Percentiles rank a stretch among this genome's conserved stretches.
These are phyloP conservation scores for Talaromyces sp. DNA, from an alignment of 2,329 filamentous ascomycete genomes.

Conservation along the genomic window DNA sequence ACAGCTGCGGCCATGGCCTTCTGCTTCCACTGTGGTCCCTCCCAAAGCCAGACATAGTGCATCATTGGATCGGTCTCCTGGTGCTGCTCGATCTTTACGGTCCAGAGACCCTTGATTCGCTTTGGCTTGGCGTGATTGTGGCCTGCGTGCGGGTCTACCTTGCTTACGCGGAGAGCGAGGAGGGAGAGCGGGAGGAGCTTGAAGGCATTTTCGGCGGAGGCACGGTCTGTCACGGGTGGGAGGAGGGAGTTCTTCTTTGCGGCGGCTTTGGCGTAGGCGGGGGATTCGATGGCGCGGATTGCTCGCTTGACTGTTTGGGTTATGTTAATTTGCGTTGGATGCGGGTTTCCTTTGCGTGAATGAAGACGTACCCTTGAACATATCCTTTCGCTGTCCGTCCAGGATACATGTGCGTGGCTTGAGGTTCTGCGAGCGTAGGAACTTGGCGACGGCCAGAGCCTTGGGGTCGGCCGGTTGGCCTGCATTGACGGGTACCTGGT, in stretches of 20 bases:
- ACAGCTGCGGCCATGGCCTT: constrained; percentile 88
- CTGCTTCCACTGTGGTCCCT: constrained; percentile 90
- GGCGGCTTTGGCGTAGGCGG: constrained; percentile 81
- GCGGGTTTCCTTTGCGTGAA: too few species aligned
- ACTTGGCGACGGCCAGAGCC: constrained; percentile 85
- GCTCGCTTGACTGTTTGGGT: constrained; percentile 80
- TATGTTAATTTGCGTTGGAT: neutral
- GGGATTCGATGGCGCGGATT: constrained; percentile 83
- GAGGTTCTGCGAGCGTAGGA: constrained; percentile 78
- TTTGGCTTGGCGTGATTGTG: constrained; percentile 73
- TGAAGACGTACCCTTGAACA: constrained; percentile 77
- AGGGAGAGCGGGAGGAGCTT: constrained; percentile 94
- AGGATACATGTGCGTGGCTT: constrained; percentile 91
- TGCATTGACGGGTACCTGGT: constrained; percentile 52
- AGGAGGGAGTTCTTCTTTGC: constrained; percentile 86
- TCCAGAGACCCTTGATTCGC: constrained; percentile 94
- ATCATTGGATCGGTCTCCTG: constrained; percentile 70
- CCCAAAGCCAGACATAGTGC: constrained; percentile 97
- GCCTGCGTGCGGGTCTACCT: constrained; percentile 75
- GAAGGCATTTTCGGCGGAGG: constrained; percentile 88
- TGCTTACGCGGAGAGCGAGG: constrained; percentile 84
- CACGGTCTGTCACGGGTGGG: constrained; percentile 83
- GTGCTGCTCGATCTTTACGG: constrained; percentile 91
- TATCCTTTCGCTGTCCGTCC: constrained; percentile 94
- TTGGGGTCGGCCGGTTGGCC: constrained; percentile 77